Percentiles rank a stretch among this genome's conserved stretches.
Conservation (phyloP, 73 alveolate species). For the Paramecium caudatum region DNA sequence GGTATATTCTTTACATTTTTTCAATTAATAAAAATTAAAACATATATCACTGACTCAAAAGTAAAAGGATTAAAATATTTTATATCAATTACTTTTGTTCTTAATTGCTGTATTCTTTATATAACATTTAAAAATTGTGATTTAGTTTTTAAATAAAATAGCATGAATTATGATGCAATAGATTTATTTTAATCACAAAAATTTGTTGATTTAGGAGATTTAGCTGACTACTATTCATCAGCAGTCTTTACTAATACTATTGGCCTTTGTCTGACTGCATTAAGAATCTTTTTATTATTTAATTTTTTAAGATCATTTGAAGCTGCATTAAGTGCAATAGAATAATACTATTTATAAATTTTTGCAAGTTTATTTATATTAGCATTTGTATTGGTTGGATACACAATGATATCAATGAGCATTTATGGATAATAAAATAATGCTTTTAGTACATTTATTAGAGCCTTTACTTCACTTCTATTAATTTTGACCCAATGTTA, state of each 20-base stretch:
- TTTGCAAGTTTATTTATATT: slow-evolving; percentile 44
- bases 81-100: slow-evolving; percentile 38
- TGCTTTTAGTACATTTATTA: slow-evolving; percentile 18
- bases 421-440: slow-evolving; percentile 10
- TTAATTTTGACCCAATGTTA: neutral
- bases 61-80: slow-evolving; percentile 24
- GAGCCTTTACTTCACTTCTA: slow-evolving; percentile 30
- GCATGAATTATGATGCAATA: neutral
- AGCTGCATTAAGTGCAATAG: slow-evolving; percentile 51
- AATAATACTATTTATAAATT: neutral
- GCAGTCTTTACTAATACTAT: neutral
- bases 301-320: slow-evolving; percentile 47
- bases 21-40: neutral
- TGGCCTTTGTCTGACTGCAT: neutral
- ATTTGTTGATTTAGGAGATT: slow-evolving; percentile 31
- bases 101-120: neutral
- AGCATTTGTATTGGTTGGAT: slow-evolving; percentile 20
- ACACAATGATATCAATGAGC: slow-evolving; percentile 1
- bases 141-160: neutral
- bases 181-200: neutral
- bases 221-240: neutral
- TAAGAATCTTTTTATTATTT: slow-evolving; percentile 51
- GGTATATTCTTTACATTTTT: slow-evolving; percentile 17
- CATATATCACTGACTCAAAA: neutral
- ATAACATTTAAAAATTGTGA: neutral